Evolutionary conservation across 116 monocot species (phyloP), one percentile per base, ranked within the genome.

Genomic region (Posidonia oceanica): DNA sequence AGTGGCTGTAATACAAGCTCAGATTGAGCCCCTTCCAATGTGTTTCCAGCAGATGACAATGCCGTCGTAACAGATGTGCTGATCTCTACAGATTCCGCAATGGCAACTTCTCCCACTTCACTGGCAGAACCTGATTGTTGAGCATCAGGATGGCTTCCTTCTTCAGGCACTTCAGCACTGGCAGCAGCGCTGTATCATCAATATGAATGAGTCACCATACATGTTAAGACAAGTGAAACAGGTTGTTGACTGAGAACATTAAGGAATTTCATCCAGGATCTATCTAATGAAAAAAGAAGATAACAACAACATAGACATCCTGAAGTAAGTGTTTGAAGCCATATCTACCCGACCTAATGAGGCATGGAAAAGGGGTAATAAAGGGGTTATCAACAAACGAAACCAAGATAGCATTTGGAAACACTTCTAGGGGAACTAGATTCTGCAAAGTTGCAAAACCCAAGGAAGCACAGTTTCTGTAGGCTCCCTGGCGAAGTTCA

Each of bases 1-100:
- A 97, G 89, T 16, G 97, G 97, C 59, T 89, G 81, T 62, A 97
- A 72, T 23, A 97, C 83, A 75, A 97, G 79, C 70, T 97, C 97
- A 59, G 82, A 83, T 82, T 97, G 97, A 60, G 48, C 74, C 59
- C 83, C 92, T 77, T 92, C 92, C 68, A 97, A 85, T 53, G 80
- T 80, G 67, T 71, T 80, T 39, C 97, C 97, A 61, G 86, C 97
- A 77, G 75, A 81, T 57, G 92, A 81, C 76, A 97, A 84, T 62
- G 78, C 78, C 63, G 75, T 52, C 39, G 72, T 83, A 72, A 97
- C 83, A 55, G 83, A 62, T 72, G 67, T 80, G 52, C 29, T 54
- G 14, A 38, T 78, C 63, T 70, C 74, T 57, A 68, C 74, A 68
- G 71, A 39, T 16, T 84, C 68, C 15, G 20, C 61, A 54, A 14